Percentiles rank a stretch among this genome's conserved stretches.
Conservation (phyloP, 1,284 basidiomycete genomes). For the Puccinia sorghi region DNA sequence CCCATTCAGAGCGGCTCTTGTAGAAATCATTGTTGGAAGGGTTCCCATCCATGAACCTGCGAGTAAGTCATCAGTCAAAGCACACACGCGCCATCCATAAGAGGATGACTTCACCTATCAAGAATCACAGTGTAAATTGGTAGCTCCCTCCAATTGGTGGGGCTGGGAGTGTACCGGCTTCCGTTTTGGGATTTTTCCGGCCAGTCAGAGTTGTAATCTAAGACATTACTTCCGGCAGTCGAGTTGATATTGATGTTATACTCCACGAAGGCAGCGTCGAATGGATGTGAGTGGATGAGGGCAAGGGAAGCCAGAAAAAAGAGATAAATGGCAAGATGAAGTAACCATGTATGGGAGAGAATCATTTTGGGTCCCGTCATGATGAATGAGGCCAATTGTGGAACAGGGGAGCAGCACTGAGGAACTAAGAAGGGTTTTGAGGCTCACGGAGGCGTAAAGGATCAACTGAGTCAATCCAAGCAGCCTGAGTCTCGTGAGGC, state of each 20-base stretch:
- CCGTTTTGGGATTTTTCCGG: slow-evolving; percentile 64
- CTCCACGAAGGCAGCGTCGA: slow-evolving; percentile 70
- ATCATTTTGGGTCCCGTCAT: background rate
- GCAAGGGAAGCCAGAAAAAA: background rate
- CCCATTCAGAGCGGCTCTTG: slow-evolving; percentile 73
- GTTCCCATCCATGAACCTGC: slow-evolving; percentile 65
- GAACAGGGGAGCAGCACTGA: background rate
- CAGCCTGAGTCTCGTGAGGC: background rate
- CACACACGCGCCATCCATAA: background rate
- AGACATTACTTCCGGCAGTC: slow-evolving; percentile 66
- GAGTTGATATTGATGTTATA: slow-evolving; percentile 84
- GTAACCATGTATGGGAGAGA: background rate
- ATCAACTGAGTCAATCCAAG: background rate
- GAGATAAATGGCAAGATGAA: background rate
- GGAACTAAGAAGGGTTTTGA: background rate
- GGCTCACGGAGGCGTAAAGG: background rate
- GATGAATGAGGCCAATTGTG: background rate
- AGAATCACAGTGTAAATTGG: slow-evolving; percentile 81
- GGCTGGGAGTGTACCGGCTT: slow-evolving; percentile 69
- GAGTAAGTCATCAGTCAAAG: background rate
- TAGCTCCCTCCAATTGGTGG: slow-evolving; percentile 77
- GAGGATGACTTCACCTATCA: slow-evolving; percentile 71
- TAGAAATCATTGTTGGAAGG: slow-evolving; percentile 87
- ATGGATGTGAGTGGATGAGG: slow-evolving; percentile 57
- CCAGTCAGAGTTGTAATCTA: slow-evolving; percentile 68